phyloP scores from a whole-genome alignment of 2,329 filamentous ascomycete species.

The Apiospora phragmitis region DNA sequence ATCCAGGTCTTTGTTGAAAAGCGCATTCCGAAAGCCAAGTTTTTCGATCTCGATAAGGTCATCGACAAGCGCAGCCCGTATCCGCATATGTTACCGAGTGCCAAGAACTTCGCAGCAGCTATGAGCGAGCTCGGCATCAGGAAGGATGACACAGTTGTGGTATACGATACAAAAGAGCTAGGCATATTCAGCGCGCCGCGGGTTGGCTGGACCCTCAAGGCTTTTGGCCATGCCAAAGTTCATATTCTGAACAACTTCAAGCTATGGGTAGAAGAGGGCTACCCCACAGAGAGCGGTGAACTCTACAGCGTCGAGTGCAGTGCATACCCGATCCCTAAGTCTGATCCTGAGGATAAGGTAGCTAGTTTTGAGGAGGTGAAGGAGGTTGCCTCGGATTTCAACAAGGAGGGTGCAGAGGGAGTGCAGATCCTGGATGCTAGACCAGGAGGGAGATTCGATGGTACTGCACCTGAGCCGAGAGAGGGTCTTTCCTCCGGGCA shows the following conservation, averaged over 20 bases:
- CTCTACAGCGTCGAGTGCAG: constrained; percentile 67
- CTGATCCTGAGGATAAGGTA: constrained; percentile 61
- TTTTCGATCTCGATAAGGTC: constrained; percentile 94
- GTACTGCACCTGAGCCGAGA: constrained; percentile 82
- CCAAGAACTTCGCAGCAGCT: constrained; percentile 78
- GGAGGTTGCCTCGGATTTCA: constrained; percentile 71
- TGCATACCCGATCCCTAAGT: constrained; percentile 63
- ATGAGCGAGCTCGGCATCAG: constrained; percentile 89
- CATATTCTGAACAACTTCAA: constrained; percentile 96
- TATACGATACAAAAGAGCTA: constrained; percentile 89
- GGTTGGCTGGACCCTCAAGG: constrained; percentile 88
- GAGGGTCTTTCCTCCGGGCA: constrained; percentile 86
- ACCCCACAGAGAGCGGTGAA: constrained; percentile 79
- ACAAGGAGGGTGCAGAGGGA: constrained; percentile 80
- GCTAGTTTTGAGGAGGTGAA: constrained; percentile 81
- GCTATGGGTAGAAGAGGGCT: constrained; percentile 83
- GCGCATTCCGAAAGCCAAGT: constrained; percentile 85
- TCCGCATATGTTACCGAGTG: constrained; percentile 91
- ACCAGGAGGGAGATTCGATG: constrained; percentile 76
- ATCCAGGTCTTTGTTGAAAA: constrained; percentile 77
- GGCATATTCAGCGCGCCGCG: constrained; percentile 94
- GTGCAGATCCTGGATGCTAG: constrained; percentile 90
- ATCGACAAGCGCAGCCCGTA: constrained; percentile 87
- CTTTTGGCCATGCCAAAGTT: constrained; percentile 87
- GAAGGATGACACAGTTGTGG: constrained; percentile 84